A percentile compares a stretch with the other conserved stretches of the same genome.
Evolutionary conservation across 2,329 filamentous ascomycete genomes (phyloP).

Genomic region (Emmonsia crescens): DNA sequence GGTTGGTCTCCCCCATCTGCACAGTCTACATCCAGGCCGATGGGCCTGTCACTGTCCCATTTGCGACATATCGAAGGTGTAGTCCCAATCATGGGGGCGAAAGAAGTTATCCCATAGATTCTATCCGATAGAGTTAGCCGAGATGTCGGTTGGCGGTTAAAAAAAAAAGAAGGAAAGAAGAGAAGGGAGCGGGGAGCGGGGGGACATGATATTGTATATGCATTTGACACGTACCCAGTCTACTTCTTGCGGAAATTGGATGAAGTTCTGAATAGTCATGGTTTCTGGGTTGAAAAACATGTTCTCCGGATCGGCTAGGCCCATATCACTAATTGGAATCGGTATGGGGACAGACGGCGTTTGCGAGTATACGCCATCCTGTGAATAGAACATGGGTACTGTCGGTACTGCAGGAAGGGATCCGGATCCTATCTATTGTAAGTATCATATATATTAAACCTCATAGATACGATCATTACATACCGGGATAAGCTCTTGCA

Average conservation of each 20-base stretch:
- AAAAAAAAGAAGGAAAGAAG: neutral
- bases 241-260: neutral
- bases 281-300: neutral
- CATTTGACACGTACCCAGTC: constrained; percentile 1
- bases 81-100: neutral
- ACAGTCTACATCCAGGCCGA: neutral
- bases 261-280: neutral
- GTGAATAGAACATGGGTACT: neutral
- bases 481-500: neutral
- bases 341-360: neutral
- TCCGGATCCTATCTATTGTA: neutral
- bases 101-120: neutral
- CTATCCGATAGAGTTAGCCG: neutral
- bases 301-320: neutral
- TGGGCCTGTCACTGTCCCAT: neutral
- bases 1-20: neutral
- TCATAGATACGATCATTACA: neutral
- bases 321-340: neutral
- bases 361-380: neutral
- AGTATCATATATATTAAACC: neutral
- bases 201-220: neutral
- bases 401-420: neutral
- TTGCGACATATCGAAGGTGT: neutral
- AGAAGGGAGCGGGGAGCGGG: neutral
- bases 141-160: neutral